Evolutionary conservation across 176 grass and related monocot genomes (phyloP).

Genomic region (Avena atlantica): DNA sequence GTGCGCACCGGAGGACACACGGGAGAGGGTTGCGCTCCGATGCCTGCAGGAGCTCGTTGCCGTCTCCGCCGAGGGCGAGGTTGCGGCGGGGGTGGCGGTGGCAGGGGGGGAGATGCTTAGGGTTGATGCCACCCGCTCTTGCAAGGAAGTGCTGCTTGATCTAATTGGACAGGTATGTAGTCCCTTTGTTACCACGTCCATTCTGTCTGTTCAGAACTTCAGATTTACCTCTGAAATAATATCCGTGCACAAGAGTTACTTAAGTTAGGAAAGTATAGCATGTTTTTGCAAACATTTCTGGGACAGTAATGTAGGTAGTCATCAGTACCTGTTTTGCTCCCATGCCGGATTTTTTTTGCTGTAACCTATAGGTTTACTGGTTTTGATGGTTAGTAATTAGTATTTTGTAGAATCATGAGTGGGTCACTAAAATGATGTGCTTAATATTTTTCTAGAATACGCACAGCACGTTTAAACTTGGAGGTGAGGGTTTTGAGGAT

Average conservation of each 20-base stretch:
- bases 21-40: conserved; percentile 40
- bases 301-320: background rate
- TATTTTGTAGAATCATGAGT: background rate
- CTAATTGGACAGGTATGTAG: conserved; percentile 20
- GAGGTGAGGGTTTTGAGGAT: background rate
- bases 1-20: conserved; percentile 11
- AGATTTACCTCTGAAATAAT: background rate
- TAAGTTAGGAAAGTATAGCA: background rate
- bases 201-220: background rate
- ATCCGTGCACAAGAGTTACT: background rate
- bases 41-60: conserved; percentile 19
- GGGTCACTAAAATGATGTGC: background rate
- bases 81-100: background rate
- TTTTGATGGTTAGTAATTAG: background rate
- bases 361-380: background rate
- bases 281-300: background rate
- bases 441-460: background rate
- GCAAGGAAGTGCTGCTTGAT: conserved; percentile 32
- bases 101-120: conserved; percentile 9
- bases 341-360: background rate
- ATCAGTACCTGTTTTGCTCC: background rate
- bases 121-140: conserved; percentile 15
- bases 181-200: background rate
- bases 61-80: background rate
- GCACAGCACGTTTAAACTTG: background rate